Conservation (phyloP, 1,284 basidiomycete species). For the Vanrija sp. region DNA sequence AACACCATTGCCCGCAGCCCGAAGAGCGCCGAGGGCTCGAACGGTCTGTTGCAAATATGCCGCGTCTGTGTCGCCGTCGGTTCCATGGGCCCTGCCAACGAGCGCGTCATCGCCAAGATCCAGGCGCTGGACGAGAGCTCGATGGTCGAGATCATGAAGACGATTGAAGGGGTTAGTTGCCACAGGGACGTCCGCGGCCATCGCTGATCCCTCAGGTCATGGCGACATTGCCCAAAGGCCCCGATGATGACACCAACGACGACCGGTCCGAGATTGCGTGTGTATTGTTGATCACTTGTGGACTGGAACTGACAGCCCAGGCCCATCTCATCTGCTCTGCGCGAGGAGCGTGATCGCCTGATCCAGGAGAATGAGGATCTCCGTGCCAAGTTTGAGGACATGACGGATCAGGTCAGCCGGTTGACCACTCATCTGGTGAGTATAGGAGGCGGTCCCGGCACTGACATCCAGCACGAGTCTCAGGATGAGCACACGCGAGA, state of each 20-base stretch:
- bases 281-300: background rate
- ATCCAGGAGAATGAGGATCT: slow-evolving; percentile 40
- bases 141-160: slow-evolving; percentile 46
- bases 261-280: slow-evolving; percentile 4
- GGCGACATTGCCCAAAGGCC: slow-evolving; percentile 27
- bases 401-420: slow-evolving; percentile 42
- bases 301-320: background rate
- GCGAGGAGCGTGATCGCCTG: slow-evolving; percentile 39
- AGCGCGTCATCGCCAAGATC: slow-evolving; percentile 44
- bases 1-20: slow-evolving; percentile 36
- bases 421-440: slow-evolving; percentile 31
- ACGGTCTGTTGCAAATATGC: slow-evolving; percentile 35
- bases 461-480: background rate
- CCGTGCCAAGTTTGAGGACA: slow-evolving; percentile 26
- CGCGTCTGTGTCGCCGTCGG: slow-evolving; percentile 36
- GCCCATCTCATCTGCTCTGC: slow-evolving; percentile 15
- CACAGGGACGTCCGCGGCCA: background rate
- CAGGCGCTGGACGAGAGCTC: slow-evolving; percentile 38
- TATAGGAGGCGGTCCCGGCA: background rate
- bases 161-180: slow-evolving; percentile 40
- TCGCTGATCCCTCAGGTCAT: slow-evolving; percentile 24
- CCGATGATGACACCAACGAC: slow-evolving; percentile 8
- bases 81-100: slow-evolving; percentile 43
- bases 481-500: background rate
- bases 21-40: slow-evolving; percentile 23